Evolutionary conservation across 2,329 filamentous ascomycete species (phyloP).

Genomic region (Talaromyces amestolkiae): DNA sequence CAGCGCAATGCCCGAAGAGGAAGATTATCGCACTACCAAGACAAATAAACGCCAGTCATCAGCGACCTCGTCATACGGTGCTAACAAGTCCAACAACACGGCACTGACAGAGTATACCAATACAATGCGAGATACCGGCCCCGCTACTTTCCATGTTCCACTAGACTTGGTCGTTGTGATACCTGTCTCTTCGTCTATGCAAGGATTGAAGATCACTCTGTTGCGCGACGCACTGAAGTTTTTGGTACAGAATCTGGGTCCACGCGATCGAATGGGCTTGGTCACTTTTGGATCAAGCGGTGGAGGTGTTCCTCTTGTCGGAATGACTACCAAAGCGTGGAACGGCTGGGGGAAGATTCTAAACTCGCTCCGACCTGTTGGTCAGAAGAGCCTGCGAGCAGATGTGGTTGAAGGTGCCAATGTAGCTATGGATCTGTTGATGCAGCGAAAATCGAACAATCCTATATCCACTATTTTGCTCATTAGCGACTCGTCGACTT

Average conservation of each 20-base stretch:
- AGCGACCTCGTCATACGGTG: constrained; percentile 76
- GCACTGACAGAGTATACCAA: constrained; percentile 90
- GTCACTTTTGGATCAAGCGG: constrained; percentile 95
- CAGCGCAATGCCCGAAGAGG: constrained; percentile 79
- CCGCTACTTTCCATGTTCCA: constrained; percentile 72
- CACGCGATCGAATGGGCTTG: constrained; percentile 92
- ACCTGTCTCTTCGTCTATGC: constrained; percentile 96
- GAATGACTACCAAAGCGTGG: constrained; percentile 97
- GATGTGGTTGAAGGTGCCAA: constrained; percentile 98
- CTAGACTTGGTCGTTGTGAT: constrained; percentile 96
- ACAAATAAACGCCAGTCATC: constrained; percentile 71
- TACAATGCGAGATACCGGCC: constrained; percentile 51
- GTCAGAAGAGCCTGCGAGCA: constrained; percentile 92
- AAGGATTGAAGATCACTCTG: constrained; percentile 96
- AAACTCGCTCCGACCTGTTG: constrained; percentile 83
- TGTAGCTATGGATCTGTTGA: constrained; percentile 95
- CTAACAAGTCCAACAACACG: constrained; percentile 76
- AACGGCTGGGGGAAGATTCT: constrained; percentile 84
- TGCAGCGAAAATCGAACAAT: constrained; percentile 96
- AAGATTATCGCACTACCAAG: constrained; percentile 66
- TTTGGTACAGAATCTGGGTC: constrained; percentile 83
- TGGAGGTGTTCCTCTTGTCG: constrained; percentile 91
- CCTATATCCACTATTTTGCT: constrained; percentile 92
- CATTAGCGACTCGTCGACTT: constrained; percentile 95
- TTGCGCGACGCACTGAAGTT: constrained; percentile 89